Conservation (phyloP, 2,329 filamentous ascomycete species). For the Aspergillus amoenus region DNA sequence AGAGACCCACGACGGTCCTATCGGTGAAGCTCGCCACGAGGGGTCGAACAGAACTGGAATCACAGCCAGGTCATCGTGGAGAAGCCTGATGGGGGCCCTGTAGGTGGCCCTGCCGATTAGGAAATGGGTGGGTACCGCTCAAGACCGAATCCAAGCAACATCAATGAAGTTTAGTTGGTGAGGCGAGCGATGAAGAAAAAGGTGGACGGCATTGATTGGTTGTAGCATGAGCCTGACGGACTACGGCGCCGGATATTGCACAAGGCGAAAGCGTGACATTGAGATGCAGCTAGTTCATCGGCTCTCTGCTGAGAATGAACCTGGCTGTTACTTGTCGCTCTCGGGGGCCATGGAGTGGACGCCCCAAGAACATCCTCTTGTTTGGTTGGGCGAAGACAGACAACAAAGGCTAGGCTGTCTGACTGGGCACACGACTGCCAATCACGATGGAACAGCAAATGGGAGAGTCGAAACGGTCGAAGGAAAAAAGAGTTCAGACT, state of each 20-base stretch:
- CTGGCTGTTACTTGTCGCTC: not conserved
- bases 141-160: conserved; percentile 17
- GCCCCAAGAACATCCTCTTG: not conserved
- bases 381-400: not conserved
- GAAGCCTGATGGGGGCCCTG: conserved; percentile 20
- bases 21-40: conserved; percentile 23
- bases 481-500: not conserved
- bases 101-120: conserved; percentile 23
- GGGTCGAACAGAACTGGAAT: conserved; percentile 12
- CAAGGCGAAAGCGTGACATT: conserved; percentile 10
- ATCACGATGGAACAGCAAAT: conserved; percentile 18
- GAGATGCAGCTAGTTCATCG: conserved; percentile 7
- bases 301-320: not conserved
- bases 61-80: conserved; percentile 27
- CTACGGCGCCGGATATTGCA: conserved; percentile 8
- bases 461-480: conserved; percentile 7
- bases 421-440: conserved; percentile 12
- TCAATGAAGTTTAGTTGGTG: conserved; percentile 19
- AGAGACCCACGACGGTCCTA: conserved; percentile 18
- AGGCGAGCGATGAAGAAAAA: conserved; percentile 19
- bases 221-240: conserved; percentile 13
- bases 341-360: not conserved
- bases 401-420: not conserved
- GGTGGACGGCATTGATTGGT: conserved; percentile 19
- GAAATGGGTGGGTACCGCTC: conserved; percentile 20